Evolutionary conservation across 768 basidiomycete genomes (phyloP).

Genomic region (Podaxis sp.): DNA sequence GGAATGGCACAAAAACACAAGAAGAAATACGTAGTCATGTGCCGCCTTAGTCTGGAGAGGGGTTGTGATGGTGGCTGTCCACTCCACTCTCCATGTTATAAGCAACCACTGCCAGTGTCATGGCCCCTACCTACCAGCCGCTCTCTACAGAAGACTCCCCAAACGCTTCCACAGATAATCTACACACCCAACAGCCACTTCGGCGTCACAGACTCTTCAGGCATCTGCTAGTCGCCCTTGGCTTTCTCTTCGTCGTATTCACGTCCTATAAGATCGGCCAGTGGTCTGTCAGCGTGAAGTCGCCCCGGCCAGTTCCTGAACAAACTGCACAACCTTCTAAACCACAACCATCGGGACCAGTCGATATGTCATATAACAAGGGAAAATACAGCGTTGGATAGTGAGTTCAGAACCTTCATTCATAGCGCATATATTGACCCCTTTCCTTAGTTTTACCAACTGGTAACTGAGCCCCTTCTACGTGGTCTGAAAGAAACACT

Average conservation of each 20-base stretch:
- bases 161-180: slow-evolving; percentile 24
- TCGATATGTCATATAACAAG: slow-evolving; percentile 34
- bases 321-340: not conserved
- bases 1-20: too few species aligned
- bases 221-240: slow-evolving; percentile 31
- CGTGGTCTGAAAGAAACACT: not conserved
- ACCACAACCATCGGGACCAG: not conserved
- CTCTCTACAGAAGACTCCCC: slow-evolving; percentile 20
- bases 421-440: slow-evolving; percentile 14
- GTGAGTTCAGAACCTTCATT: slow-evolving; percentile 41
- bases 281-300: slow-evolving; percentile 28
- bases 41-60: not conserved
- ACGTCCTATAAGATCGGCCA: slow-evolving; percentile 44
- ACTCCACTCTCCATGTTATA: slow-evolving; percentile 20
- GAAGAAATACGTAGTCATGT: not conserved
- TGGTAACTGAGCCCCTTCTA: slow-evolving; percentile 45
- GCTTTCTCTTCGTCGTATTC: slow-evolving; percentile 37
- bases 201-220: slow-evolving; percentile 19
- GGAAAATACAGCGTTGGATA: slow-evolving; percentile 82
- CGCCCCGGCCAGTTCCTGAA: slow-evolving; percentile 6
- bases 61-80: slow-evolving; percentile 17
- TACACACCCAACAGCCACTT: slow-evolving; percentile 11
- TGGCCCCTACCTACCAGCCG: slow-evolving; percentile 26
- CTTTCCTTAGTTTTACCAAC: slow-evolving; percentile 63
- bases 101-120: slow-evolving; percentile 16